Evolutionary conservation across 2,329 filamentous ascomycete genomes (phyloP).

Genomic region (Meredithiella fracta): DNA sequence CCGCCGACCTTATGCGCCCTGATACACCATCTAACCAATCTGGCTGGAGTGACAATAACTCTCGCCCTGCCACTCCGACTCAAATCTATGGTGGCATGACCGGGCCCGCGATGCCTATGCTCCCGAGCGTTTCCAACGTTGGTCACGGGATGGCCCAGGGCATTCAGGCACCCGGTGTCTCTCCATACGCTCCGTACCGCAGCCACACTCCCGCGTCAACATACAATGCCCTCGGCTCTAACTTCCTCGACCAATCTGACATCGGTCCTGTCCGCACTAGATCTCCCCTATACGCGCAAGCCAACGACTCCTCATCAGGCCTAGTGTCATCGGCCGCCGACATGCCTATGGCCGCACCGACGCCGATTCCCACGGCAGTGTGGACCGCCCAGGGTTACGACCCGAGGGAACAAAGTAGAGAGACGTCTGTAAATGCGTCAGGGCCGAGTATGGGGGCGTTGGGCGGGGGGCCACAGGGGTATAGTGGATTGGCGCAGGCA

Average conservation of each 20-base stretch:
- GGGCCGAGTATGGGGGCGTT: slow-evolving; percentile 34
- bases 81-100: slow-evolving; percentile 18
- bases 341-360: slow-evolving; percentile 28
- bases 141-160: not conserved
- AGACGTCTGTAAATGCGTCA: slow-evolving; percentile 15
- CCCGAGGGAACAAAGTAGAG: slow-evolving; percentile 15
- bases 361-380: slow-evolving; percentile 25
- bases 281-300: slow-evolving; percentile 33
- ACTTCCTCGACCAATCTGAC: slow-evolving; percentile 12
- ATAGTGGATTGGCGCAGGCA: slow-evolving; percentile 40
- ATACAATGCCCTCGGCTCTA: slow-evolving; percentile 7
- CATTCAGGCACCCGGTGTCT: slow-evolving; percentile 6
- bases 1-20: slow-evolving; percentile 41
- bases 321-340: slow-evolving; percentile 37
- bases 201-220: slow-evolving; percentile 14
- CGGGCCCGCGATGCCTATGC: slow-evolving; percentile 9
- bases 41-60: slow-evolving; percentile 26
- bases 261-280: slow-evolving; percentile 21
- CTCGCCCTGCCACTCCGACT: slow-evolving; percentile 34
- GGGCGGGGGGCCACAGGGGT: slow-evolving; percentile 41
- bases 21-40: slow-evolving; percentile 39
- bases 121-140: slow-evolving; percentile 7
- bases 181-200: slow-evolving; percentile 16
- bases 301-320: slow-evolving; percentile 37
- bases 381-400: slow-evolving; percentile 22